Base-by-base conservation (phyloP, 805 yeast species). In the Cyberlindnera samutprakarnensis region DNA sequence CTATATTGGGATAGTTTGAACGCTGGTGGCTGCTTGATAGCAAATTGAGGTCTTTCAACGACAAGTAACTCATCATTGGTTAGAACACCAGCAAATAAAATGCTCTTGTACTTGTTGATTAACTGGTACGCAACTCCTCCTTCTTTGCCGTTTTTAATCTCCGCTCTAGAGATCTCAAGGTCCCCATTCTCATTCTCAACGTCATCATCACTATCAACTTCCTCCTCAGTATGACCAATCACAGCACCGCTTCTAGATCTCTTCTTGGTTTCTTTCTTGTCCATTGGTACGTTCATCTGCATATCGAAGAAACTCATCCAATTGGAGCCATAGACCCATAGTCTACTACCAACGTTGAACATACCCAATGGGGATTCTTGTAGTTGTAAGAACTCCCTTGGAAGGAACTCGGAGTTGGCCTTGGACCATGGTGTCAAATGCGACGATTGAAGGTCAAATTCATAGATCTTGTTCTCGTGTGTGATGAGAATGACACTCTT, bases 291-390 rank as follows among this genome's bases (percentile, higher is more conserved):
- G 47, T 79, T 72, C 32, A 65, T 51, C 7, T 67, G 54, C 42
- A 83, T 57, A 54, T 90, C 90, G 30, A 90, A 68, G 53, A 71
- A 82, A 4, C 80, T 71, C 12, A 88, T 43, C 94, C 95, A 90
- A 31, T 72, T 72, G 14, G 82, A 67, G 2, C 96, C 94, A 72
- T 84, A 87, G n/a, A 86, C 57, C 96, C 96, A 90, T 12, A 81
- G 60, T 35, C 72, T 65, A 21, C 59, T 47, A 2, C 57, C 43
- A 32, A 74, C 75, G 12, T 54, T 49, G 49, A 82, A 84, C 10
- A 83, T 55, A 12, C 95, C 96, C 37, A 72, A 67, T 34, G 94
- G 78, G 45, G 79, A 76, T 36, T 82, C 90, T 13, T 69, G 70
- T 32, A 71, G 61, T 3, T 62, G 53, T 13, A 66, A 50, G 39